Conservation (phyloP, 371 early-diverging fungal genomes). For the Apophysomyces variabilis region DNA sequence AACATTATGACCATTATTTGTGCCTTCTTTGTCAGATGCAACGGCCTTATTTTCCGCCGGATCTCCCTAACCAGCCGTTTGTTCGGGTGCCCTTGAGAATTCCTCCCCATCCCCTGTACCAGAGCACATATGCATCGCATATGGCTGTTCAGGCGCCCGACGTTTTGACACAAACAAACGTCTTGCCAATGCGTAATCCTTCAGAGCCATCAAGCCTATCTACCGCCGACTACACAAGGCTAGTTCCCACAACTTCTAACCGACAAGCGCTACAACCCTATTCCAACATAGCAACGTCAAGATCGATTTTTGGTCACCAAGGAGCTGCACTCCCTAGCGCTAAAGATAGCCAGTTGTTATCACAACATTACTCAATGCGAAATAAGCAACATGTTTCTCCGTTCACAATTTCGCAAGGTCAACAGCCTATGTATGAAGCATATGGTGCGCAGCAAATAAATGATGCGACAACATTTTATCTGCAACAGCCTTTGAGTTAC, state of each 20-base stretch:
- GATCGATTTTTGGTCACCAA: background rate
- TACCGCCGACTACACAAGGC: background rate
- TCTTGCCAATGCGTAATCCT: background rate
- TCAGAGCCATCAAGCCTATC: background rate
- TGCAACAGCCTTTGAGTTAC: no score
- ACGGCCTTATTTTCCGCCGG: slow-evolving; percentile 18
- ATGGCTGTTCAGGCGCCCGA: background rate
- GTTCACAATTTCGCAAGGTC: background rate
- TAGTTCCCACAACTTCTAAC: background rate
- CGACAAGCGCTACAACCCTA: background rate
- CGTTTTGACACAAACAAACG: background rate
- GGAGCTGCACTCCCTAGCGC: background rate
- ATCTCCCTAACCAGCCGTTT: slow-evolving; percentile 14
- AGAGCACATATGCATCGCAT: background rate
- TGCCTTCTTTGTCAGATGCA: slow-evolving; percentile 19
- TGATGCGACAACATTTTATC: no score
- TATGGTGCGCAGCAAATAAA: background rate
- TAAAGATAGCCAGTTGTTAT: background rate
- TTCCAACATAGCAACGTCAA: background rate
- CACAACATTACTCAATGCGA: background rate
- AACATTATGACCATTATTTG: background rate
- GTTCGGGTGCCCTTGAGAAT: slow-evolving; percentile 22
- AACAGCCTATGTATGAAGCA: background rate
- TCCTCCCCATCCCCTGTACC: slow-evolving; percentile 11
- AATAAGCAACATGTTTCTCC: background rate